A percentile compares a stretch with the other conserved stretches of the same genome.
phyloP scores from a whole-genome alignment of 31 red algal genomes.

The Asparagopsis taxiformis region DNA sequence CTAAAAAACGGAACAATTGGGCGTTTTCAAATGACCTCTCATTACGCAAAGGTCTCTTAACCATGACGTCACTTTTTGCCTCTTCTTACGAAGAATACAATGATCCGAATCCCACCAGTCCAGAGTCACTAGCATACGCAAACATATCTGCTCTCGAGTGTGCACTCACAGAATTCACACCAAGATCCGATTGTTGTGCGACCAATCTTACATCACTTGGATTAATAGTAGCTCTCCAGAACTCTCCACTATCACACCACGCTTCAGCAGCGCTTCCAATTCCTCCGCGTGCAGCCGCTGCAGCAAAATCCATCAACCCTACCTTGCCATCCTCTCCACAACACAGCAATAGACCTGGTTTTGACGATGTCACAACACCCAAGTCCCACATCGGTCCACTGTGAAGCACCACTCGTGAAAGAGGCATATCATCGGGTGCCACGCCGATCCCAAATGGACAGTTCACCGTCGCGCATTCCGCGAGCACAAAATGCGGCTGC shows the following conservation, averaged over 20 bases:
- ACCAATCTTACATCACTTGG: conserved; percentile 39
- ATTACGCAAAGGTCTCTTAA: too few relatives aligned
- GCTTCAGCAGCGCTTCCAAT: conserved; percentile 14
- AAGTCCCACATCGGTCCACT: conserved; percentile 51
- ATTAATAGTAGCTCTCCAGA: conserved; percentile 44
- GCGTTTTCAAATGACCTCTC: too few relatives aligned
- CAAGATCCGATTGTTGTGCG: conserved; percentile 6
- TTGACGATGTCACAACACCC: conserved; percentile 42
- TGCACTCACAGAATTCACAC: conserved; percentile 43
- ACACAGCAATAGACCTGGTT: conserved; percentile 44
- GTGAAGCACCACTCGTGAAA: conserved; percentile 45
- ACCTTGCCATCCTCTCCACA: conserved; percentile 63
- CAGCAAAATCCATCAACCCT: conserved; percentile 50
- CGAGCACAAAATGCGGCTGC: conserved; percentile 70
- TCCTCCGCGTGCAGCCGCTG: conserved; percentile 27
- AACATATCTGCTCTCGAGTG: conserved; percentile 44
- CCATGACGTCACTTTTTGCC: too few relatives aligned
- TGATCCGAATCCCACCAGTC: conserved; percentile 30
- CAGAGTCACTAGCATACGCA: conserved; percentile 52
- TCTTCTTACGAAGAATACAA: conserved; percentile 29
- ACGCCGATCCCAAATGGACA: conserved; percentile 60
- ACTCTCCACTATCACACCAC: conserved; percentile 44
- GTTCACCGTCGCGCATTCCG: conserved; percentile 43
- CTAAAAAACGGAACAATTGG: too few relatives aligned
- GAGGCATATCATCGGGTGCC: conserved; percentile 24